These are phyloP conservation scores for Sechiopsis laciniata DNA, from an alignment of 306 rosid genomes.

Conservation along the genomic window DNA sequence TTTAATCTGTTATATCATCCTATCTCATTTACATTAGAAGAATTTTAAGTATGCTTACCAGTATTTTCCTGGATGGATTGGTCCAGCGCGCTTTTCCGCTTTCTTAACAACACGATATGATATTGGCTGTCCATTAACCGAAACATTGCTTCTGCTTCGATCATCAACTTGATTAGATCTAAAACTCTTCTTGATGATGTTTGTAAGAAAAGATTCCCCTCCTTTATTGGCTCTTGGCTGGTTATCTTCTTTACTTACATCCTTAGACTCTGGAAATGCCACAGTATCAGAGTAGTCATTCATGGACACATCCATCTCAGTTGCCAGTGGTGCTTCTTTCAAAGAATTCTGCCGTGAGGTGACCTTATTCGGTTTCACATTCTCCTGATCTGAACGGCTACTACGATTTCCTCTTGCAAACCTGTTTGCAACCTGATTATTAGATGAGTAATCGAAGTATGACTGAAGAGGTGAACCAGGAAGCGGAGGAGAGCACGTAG, in stretches of 20 bases:
- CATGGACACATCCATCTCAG: slow-evolving; percentile 80
- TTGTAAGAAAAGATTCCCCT: slow-evolving; percentile 65
- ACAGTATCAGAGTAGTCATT: slow-evolving; percentile 69
- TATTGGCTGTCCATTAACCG: slow-evolving; percentile 63
- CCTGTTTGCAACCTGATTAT: slow-evolving; percentile 46
- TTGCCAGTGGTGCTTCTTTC: slow-evolving; percentile 65
- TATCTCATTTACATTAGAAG: background rate
- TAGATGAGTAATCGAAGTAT: slow-evolving; percentile 55
- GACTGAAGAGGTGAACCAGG: slow-evolving; percentile 74
- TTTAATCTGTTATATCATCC: background rate
- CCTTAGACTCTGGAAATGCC: slow-evolving; percentile 64
- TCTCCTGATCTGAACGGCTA: slow-evolving; percentile 73
- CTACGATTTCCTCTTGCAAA: slow-evolving; percentile 67
- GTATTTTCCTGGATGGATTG: slow-evolving; percentile 81
- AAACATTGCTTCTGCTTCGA: slow-evolving; percentile 39
- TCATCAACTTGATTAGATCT: slow-evolving; percentile 49
- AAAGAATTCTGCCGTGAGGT: slow-evolving; percentile 66
- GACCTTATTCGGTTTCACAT: slow-evolving; percentile 51
- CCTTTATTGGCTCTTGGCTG: slow-evolving; percentile 55
- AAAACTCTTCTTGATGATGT: slow-evolving; percentile 79
- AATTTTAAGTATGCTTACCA: slow-evolving; percentile 46
- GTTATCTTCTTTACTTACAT: slow-evolving; percentile 56
- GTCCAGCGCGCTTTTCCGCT: slow-evolving; percentile 89
- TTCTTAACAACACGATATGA: slow-evolving; percentile 64
- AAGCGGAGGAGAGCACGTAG: slow-evolving; percentile 50